These are phyloP conservation scores for Ceratocystis smalleyi DNA, from an alignment of 2,329 filamentous ascomycete genomes.

Conservation along the genomic window DNA sequence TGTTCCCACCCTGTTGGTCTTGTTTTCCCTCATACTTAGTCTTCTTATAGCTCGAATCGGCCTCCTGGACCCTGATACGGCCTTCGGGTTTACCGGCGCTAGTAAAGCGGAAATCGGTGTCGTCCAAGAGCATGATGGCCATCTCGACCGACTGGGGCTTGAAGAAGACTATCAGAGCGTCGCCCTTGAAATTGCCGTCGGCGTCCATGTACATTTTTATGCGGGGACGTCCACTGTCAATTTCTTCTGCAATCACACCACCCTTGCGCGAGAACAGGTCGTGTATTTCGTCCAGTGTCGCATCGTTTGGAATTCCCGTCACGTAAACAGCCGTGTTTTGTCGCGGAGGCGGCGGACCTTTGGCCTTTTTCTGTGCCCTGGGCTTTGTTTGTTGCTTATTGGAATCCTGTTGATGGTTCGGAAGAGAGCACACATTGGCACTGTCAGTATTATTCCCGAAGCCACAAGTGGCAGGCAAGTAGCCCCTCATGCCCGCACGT, in stretches of 20 bases:
- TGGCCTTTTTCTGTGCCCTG: slow-evolving; percentile 32
- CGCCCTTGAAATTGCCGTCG: slow-evolving; percentile 75
- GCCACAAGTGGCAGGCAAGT: slow-evolving; percentile 3
- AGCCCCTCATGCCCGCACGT: not conserved
- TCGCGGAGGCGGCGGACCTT: slow-evolving; percentile 34
- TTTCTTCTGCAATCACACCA: slow-evolving; percentile 85
- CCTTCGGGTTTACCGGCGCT: slow-evolving; percentile 37
- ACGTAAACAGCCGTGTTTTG: slow-evolving; percentile 88
- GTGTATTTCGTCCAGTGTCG: slow-evolving; percentile 63
- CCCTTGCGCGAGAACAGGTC: slow-evolving; percentile 70
- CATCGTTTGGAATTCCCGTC: slow-evolving; percentile 69
- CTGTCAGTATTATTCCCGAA: slow-evolving; percentile 15
- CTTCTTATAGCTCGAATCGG: slow-evolving; percentile 85
- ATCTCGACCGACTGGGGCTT: slow-evolving; percentile 82
- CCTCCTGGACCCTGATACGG: slow-evolving; percentile 65
- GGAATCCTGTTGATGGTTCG: slow-evolving; percentile 10
- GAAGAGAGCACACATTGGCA: slow-evolving; percentile 10
- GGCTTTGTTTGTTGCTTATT: slow-evolving; percentile 16
- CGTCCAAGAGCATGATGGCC: slow-evolving; percentile 66
- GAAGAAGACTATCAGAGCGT: slow-evolving; percentile 87
- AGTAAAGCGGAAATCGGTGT: slow-evolving; percentile 60
- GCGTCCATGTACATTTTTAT: slow-evolving; percentile 87
- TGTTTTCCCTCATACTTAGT: slow-evolving; percentile 47
- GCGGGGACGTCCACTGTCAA: slow-evolving; percentile 70
- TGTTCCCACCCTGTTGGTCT: slow-evolving; percentile 25